Percentiles rank a stretch among this genome's conserved stretches.
phyloP scores from a whole-genome alignment of 23 red algal species.

The Gracilaria domingensis region DNA sequence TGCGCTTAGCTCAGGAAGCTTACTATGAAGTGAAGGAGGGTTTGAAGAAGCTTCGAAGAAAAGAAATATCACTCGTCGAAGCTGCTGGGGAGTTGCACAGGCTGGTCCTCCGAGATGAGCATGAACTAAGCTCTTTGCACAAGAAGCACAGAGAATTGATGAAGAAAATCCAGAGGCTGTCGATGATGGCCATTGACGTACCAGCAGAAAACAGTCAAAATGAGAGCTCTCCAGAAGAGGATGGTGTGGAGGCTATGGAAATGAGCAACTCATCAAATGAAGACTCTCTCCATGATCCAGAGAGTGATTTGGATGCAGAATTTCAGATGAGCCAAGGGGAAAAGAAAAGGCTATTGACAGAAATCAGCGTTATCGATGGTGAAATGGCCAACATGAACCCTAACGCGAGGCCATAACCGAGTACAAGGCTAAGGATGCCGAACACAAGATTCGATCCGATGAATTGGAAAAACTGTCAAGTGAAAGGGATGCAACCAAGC shows the following conservation, averaged over 20 bases:
- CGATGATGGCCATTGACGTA: slow-evolving; percentile 47
- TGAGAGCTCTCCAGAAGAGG: slow-evolving; percentile 12
- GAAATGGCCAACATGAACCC: slow-evolving; percentile 68
- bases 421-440: slow-evolving; percentile 82
- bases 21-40: slow-evolving; percentile 47
- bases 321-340: slow-evolving; percentile 54
- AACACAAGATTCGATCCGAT: slow-evolving; percentile 64
- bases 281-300: slow-evolving; percentile 35
- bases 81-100: slow-evolving; percentile 45
- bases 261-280: background rate
- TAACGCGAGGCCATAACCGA: slow-evolving; percentile 71
- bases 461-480: slow-evolving; percentile 88
- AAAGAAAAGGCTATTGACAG: slow-evolving; percentile 41
- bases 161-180: slow-evolving; percentile 31
- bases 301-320: slow-evolving; percentile 35
- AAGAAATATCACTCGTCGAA: slow-evolving; percentile 67
- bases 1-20: slow-evolving; percentile 35
- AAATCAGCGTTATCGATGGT: slow-evolving; percentile 73
- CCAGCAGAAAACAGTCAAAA: slow-evolving; percentile 35
- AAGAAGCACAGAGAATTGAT: slow-evolving; percentile 40
- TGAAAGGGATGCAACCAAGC: slow-evolving; percentile 70
- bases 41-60: slow-evolving; percentile 67
- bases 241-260: slow-evolving; percentile 15
- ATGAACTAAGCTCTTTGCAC: slow-evolving; percentile 37
- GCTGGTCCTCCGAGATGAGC: slow-evolving; percentile 35